Percentiles rank a stretch among this genome's conserved stretches.
These are phyloP conservation scores for Tolypocladium amazonense DNA, from an alignment of 2,329 filamentous ascomycete genomes.

Conservation along the genomic window DNA sequence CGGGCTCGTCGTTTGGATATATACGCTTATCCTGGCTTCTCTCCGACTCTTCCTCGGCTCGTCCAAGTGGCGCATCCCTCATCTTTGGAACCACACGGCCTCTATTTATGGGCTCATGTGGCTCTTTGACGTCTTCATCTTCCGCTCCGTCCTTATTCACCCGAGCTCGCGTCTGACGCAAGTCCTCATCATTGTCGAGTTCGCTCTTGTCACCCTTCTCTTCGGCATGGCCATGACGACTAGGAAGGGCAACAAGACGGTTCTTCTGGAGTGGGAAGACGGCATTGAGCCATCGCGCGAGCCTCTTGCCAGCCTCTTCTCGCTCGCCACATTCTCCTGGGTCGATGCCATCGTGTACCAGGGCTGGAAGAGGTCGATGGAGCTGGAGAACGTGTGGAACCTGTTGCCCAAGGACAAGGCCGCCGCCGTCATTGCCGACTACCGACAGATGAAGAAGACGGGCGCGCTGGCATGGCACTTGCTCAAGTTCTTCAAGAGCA, in stretches of 20 bases:
- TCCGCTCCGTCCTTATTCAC: slow-evolving; percentile 78
- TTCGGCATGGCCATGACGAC: slow-evolving; percentile 69
- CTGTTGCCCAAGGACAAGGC: slow-evolving; percentile 82
- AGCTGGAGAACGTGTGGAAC: slow-evolving; percentile 87
- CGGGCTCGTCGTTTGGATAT: slow-evolving; percentile 67
- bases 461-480: slow-evolving; percentile 70
- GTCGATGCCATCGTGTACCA: slow-evolving; percentile 81
- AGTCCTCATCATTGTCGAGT: slow-evolving; percentile 60
- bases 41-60: slow-evolving; percentile 59
- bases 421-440: slow-evolving; percentile 65
- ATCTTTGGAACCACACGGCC: slow-evolving; percentile 89
- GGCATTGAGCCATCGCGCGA: slow-evolving; percentile 80
- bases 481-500: slow-evolving; percentile 70
- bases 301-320: slow-evolving; percentile 79
- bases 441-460: slow-evolving; percentile 77
- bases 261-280: slow-evolving; percentile 81
- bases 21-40: slow-evolving; percentile 63
- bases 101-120: slow-evolving; percentile 74
- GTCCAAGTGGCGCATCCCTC: slow-evolving; percentile 55
- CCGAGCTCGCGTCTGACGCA: slow-evolving; percentile 53
- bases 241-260: slow-evolving; percentile 83
- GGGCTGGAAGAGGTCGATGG: slow-evolving; percentile 76
- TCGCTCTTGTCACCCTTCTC: slow-evolving; percentile 63
- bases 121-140: slow-evolving; percentile 63
- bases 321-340: slow-evolving; percentile 81